phyloP scores from a whole-genome alignment of 345 rosid genomes.

The Linum tenue region DNA sequence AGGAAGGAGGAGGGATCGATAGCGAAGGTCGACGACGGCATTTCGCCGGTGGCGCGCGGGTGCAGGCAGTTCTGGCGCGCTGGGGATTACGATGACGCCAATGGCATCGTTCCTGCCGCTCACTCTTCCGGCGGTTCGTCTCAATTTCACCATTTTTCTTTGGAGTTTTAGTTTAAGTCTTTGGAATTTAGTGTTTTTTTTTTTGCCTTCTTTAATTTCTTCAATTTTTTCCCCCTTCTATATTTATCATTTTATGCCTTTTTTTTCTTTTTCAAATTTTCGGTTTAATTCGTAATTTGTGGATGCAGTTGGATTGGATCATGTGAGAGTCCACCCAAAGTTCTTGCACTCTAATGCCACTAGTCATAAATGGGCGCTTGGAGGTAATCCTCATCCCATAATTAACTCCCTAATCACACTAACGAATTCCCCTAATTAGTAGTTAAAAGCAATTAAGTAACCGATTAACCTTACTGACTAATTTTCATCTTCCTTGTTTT shows the following conservation, averaged over 20 bases:
- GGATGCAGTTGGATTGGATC: not conserved
- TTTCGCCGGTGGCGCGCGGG: slow-evolving; percentile 14
- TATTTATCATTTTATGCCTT: not conserved
- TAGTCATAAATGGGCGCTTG: slow-evolving; percentile 9
- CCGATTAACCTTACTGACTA: too few relatives aligned
- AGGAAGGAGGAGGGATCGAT: too few relatives aligned
- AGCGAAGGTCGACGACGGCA: not conserved
- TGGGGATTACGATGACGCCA: slow-evolving; percentile 39
- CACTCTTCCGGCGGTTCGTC: slow-evolving; percentile 18
- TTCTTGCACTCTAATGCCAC: slow-evolving; percentile 8
- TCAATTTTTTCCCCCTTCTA: too few relatives aligned
- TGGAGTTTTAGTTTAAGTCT: not conserved
- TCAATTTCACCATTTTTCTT: not conserved
- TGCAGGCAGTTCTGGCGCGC: slow-evolving; percentile 62
- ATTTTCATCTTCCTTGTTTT: not conserved
- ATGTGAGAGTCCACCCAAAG: slow-evolving; percentile 7
- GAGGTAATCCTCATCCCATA: not conserved
- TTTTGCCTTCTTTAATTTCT: not conserved
- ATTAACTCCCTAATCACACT: not conserved
- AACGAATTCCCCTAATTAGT: not conserved
- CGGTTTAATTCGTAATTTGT: not conserved
- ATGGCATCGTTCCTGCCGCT: slow-evolving; percentile 5
- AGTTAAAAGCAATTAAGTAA: too few relatives aligned
- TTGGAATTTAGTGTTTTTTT: not conserved
- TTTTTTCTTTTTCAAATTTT: not conserved